phyloP scores from a whole-genome alignment of 768 basidiomycete genomes.

The Serpula lacrymans region DNA sequence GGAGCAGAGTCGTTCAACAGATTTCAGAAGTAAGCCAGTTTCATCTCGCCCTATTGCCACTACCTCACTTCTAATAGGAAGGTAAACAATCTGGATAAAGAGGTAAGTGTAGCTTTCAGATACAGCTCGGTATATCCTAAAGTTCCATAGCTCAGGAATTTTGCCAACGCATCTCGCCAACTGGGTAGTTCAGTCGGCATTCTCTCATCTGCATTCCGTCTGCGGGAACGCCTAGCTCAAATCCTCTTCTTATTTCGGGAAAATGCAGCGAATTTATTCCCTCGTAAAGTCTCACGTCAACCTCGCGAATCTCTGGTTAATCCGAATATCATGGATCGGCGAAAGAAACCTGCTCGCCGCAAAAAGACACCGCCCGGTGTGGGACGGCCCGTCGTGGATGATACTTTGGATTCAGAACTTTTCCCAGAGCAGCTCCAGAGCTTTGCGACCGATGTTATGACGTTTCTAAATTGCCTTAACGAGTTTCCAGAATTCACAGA shows the following conservation, averaged over 20 bases:
- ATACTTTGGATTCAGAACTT: constrained; percentile 58
- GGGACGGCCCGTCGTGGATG: constrained; percentile 49
- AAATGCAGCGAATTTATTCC: constrained; percentile 76
- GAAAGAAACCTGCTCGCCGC: constrained; percentile 13
- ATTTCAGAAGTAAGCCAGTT: constrained; percentile 51
- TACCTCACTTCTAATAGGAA: constrained; percentile 35
- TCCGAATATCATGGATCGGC: constrained; percentile 21
- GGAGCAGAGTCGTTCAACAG: constrained; percentile 64
- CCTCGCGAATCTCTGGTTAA: constrained; percentile 36
- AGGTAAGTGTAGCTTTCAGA: constrained; percentile 32
- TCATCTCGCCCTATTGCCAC: constrained; percentile 2
- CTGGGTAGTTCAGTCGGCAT: constrained; percentile 77
- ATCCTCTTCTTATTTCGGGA: constrained; percentile 69
- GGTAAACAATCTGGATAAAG: constrained; percentile 61
- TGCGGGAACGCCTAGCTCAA: constrained; percentile 66
- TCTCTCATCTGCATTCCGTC: constrained; percentile 67
- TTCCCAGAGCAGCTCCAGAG: constrained; percentile 64
- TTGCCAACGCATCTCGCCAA: constrained; percentile 73
- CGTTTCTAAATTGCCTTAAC: constrained; percentile 67
- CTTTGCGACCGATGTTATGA: constrained; percentile 63
- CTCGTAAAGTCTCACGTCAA: constrained; percentile 52
- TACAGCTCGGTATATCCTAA: constrained; percentile 2
- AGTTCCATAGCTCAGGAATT: constrained; percentile 61
- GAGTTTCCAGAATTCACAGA: constrained; percentile 80
- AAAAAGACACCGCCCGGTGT: constrained; percentile 40